A percentile compares a stretch with the other conserved stretches of the same genome.
These are phyloP conservation scores for Ailanthus altissimus DNA, from an alignment of 345 rosid genomes.

Conservation along the genomic window DNA sequence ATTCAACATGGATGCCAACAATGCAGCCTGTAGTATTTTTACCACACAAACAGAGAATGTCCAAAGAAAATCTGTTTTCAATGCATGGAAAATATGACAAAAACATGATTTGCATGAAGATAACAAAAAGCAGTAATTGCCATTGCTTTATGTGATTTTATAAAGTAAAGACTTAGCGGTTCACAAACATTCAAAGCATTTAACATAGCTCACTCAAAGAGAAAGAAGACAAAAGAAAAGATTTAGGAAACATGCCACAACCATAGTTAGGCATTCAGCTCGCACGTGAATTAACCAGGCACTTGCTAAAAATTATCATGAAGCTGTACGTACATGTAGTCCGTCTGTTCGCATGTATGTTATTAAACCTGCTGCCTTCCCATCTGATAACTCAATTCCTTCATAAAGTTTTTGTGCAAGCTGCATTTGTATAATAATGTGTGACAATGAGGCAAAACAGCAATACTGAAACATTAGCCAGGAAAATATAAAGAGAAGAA, in stretches of 20 bases:
- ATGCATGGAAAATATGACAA: background rate
- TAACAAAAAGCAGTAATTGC: background rate
- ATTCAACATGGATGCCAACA: background rate
- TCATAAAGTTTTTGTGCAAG: constrained; percentile 96
- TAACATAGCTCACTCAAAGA: background rate
- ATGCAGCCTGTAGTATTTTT: background rate
- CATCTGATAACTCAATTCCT: constrained; percentile 75
- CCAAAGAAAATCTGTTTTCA: background rate
- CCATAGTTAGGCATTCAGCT: background rate
- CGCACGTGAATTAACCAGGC: background rate
- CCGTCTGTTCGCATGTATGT: constrained; percentile 98
- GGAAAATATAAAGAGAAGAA: background rate
- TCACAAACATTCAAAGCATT: background rate
- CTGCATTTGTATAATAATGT: constrained; percentile 49
- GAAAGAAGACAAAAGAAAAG: background rate
- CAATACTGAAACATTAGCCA: background rate
- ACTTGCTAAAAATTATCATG: constrained; percentile 12
- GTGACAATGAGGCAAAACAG: constrained; percentile 10
- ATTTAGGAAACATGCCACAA: background rate
- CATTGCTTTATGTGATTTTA: background rate
- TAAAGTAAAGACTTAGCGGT: background rate
- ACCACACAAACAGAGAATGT: background rate
- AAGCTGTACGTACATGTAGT: constrained; percentile 68
- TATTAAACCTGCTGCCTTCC: constrained; percentile 79
- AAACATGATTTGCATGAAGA: background rate